phyloP scores from a whole-genome alignment of 495 filamentous ascomycete genomes.

The Lasiosphaeria miniovina region DNA sequence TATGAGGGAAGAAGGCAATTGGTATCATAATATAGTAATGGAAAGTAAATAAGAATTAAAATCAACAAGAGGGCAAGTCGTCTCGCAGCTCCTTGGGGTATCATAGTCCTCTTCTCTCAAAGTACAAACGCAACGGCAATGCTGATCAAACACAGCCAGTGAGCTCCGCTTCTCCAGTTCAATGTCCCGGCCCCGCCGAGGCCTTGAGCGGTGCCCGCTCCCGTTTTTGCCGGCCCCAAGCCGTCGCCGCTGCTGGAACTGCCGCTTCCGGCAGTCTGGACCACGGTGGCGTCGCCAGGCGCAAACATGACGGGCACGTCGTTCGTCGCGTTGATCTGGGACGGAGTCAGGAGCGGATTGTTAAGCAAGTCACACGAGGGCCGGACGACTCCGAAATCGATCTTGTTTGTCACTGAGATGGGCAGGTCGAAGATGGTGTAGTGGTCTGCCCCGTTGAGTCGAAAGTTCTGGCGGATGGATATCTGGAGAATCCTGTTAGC shows the following conservation, averaged over 20 bases:
- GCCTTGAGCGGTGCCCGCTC: conserved; percentile 20
- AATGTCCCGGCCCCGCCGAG: conserved; percentile 29
- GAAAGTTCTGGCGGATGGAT: conserved; percentile 65
- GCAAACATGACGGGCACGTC: conserved; percentile 43
- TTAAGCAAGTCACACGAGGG: conserved; percentile 45
- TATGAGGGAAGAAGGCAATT: background rate
- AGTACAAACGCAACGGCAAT: conserved; percentile 18
- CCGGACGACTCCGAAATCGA: conserved; percentile 37
- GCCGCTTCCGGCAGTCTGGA: conserved; percentile 27
- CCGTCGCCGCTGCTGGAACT: conserved; percentile 23
- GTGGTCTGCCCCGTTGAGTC: conserved; percentile 57
- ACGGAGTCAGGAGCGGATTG: conserved; percentile 42
- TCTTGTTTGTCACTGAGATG: conserved; percentile 64
- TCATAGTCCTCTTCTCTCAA: conserved; percentile 1
- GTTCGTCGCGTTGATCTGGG: conserved; percentile 36
- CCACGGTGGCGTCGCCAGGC: conserved; percentile 40
- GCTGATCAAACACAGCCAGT: conserved; percentile 14
- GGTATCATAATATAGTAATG: background rate
- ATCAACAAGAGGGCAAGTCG: background rate
- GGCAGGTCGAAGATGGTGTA: conserved; percentile 70
- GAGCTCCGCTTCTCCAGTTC: conserved; percentile 10
- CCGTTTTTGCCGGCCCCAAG: conserved; percentile 28
- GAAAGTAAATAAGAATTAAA: background rate
- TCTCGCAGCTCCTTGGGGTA: background rate
- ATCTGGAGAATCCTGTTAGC: conserved; percentile 40